phyloP scores from a whole-genome alignment of 2,329 filamentous ascomycete species.

The Diaporthe eres region DNA sequence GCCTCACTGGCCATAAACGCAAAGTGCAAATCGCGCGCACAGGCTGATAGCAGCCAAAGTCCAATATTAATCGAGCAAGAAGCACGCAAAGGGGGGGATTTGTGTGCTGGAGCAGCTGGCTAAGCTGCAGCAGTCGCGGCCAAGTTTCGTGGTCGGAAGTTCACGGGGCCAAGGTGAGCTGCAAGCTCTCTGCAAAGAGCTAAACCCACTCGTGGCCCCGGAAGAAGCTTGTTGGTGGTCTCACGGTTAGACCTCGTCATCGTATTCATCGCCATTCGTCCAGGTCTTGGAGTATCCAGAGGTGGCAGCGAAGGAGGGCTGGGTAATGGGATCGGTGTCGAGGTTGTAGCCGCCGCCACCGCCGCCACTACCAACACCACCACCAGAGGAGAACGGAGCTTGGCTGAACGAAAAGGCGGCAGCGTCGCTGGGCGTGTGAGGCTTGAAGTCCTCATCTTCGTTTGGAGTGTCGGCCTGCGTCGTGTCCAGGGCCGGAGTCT shows the following conservation, averaged over 20 bases:
- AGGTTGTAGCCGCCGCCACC: background rate
- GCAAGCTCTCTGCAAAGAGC: background rate
- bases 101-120: background rate
- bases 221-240: too few species aligned
- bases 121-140: background rate
- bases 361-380: background rate
- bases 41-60: background rate
- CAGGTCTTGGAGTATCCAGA: background rate
- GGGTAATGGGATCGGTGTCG: background rate
- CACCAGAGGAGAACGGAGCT: background rate
- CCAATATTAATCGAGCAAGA: background rate
- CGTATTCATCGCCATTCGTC: background rate
- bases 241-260: conserved; percentile 18
- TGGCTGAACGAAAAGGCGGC: conserved; percentile 20
- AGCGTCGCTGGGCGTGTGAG: conserved; percentile 10
- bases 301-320: background rate
- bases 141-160: background rate
- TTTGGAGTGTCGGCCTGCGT: conserved; percentile 43
- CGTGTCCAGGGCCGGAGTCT: conserved; percentile 39
- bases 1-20: background rate
- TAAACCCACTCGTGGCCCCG: background rate
- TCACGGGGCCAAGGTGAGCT: background rate
- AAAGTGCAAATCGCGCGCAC: background rate
- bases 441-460: conserved; percentile 35
- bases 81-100: background rate